phyloP scores from a whole-genome alignment of 345 rosid species.

The Aegle marmelos region DNA sequence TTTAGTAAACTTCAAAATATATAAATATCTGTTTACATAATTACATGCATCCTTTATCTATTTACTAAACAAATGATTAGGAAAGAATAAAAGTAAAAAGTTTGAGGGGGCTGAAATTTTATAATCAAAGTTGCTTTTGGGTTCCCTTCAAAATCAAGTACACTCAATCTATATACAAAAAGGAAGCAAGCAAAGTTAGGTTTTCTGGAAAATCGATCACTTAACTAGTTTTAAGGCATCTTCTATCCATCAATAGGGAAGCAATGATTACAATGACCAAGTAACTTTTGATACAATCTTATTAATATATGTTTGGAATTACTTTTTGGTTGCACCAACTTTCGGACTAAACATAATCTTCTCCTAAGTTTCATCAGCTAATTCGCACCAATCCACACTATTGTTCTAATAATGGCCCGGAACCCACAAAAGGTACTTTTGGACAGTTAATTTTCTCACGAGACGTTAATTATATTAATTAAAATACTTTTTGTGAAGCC shows the following conservation, averaged over 20 bases:
- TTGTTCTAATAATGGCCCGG: not conserved
- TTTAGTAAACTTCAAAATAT: too few relatives aligned
- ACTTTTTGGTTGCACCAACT: constrained; percentile 11
- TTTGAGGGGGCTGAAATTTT: not conserved
- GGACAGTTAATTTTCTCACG: not conserved
- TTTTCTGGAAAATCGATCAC: not conserved
- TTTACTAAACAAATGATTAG: not conserved
- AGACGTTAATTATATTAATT: constrained; percentile 1
- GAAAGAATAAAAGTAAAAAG: not conserved
- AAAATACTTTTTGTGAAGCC: not conserved
- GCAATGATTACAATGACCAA: not conserved
- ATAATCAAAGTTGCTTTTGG: constrained; percentile 2
- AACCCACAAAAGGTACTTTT: not conserved
- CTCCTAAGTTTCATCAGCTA: not conserved
- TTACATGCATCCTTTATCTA: too few relatives aligned
- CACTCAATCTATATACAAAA: constrained; percentile 1
- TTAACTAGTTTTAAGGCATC: not conserved
- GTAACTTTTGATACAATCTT: constrained; percentile 1
- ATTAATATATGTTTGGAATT: not conserved
- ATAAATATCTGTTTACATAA: too few relatives aligned
- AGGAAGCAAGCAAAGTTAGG: constrained; percentile 1
- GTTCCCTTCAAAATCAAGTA: constrained; percentile 5
- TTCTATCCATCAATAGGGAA: not conserved
- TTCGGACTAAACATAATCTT: not conserved
- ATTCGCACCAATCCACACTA: not conserved